A percentile compares a stretch with the other conserved stretches of the same genome.
These are phyloP conservation scores for Cruciata laevipes DNA, from an alignment of 257 asterid genomes.

Conservation along the genomic window DNA sequence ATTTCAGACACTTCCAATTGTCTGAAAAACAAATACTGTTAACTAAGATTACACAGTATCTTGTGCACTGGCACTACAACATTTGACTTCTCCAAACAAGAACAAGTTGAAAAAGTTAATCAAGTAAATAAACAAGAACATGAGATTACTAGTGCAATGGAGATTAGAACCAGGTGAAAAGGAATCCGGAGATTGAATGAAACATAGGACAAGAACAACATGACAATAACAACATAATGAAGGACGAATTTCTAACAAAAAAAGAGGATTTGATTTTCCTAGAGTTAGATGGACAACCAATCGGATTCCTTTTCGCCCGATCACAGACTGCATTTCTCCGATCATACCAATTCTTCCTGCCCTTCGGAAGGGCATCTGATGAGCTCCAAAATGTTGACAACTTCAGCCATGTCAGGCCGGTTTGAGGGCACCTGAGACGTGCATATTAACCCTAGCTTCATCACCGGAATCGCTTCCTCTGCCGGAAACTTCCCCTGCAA, in stretches of 20 bases:
- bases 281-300: constrained; percentile 22
- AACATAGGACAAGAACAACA: constrained; percentile 22
- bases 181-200: constrained; percentile 31
- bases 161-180: constrained; percentile 35
- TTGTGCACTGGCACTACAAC: not conserved
- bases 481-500: constrained; percentile 65
- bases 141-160: not conserved
- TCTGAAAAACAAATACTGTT: not conserved
- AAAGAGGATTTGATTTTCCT: constrained; percentile 11
- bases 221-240: not conserved
- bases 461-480: constrained; percentile 80
- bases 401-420: constrained; percentile 87
- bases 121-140: not conserved
- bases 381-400: constrained; percentile 73
- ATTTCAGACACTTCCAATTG: constrained; percentile 5
- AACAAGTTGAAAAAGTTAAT: not conserved
- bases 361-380: constrained; percentile 60
- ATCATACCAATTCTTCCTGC: constrained; percentile 54
- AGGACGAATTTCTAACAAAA: constrained; percentile 19
- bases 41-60: not conserved
- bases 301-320: constrained; percentile 32
- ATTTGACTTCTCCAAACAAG: not conserved
- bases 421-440: constrained; percentile 90
- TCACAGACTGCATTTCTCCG: constrained; percentile 8
- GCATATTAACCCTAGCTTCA: constrained; percentile 76